Percentiles rank a stretch among this genome's conserved stretches.
Conservation (phyloP, 1,284 basidiomycete genomes). For the Apiotrichum montevideense region DNA sequence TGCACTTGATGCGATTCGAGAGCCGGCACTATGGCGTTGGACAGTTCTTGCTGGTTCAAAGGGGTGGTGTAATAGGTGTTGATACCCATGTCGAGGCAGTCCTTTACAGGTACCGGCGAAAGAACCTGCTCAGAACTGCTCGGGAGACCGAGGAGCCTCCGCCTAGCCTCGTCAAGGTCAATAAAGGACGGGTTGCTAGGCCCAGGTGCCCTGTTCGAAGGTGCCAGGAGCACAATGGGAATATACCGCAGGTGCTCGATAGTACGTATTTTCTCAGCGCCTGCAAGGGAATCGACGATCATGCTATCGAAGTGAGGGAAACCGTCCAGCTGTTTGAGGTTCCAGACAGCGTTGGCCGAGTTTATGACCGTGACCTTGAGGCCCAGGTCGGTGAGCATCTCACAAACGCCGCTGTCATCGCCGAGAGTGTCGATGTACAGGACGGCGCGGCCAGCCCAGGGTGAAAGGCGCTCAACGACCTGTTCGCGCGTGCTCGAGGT, state of each 20-base stretch:
- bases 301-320: slow-evolving; percentile 93
- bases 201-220: slow-evolving; percentile 42
- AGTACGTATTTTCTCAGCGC: slow-evolving; percentile 81
- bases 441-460: slow-evolving; percentile 64
- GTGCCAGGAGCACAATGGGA: slow-evolving; percentile 89
- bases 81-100: slow-evolving; percentile 47
- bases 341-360: slow-evolving; percentile 68
- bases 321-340: slow-evolving; percentile 54
- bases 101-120: slow-evolving; percentile 46
- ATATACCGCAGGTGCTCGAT: slow-evolving; percentile 94
- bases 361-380: slow-evolving; percentile 73
- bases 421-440: slow-evolving; percentile 83
- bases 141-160: slow-evolving; percentile 41
- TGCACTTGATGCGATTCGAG: slow-evolving; percentile 87
- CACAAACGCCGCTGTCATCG: slow-evolving; percentile 70
- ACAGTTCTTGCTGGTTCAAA: slow-evolving; percentile 78
- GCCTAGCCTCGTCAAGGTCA: slow-evolving; percentile 37
- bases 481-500: slow-evolving; percentile 53
- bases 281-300: slow-evolving; percentile 78
- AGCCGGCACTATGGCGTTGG: slow-evolving; percentile 86
- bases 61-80: slow-evolving; percentile 65
- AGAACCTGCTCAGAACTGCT: slow-evolving; percentile 35
- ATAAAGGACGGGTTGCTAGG: slow-evolving; percentile 43
- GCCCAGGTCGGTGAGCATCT: slow-evolving; percentile 73
- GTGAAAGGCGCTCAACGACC: slow-evolving; percentile 67